Evolutionary conservation across 208 protist species (phyloP).

Genomic region (Leishmania gerbilli): DNA sequence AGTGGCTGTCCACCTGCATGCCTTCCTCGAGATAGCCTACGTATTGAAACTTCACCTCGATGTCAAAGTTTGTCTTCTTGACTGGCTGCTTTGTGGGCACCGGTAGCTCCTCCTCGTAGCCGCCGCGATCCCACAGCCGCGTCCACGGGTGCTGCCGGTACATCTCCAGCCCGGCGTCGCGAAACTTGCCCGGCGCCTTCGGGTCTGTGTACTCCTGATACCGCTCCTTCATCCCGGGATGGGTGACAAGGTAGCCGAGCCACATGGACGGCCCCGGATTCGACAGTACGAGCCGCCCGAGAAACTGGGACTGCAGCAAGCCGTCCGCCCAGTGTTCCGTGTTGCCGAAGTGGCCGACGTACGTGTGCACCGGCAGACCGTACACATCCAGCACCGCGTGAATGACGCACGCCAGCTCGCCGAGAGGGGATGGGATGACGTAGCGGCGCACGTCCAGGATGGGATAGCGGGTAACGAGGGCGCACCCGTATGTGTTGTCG

Average conservation of each 20-base stretch:
- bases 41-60: slow-evolving; percentile 55
- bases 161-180: slow-evolving; percentile 66
- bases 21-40: slow-evolving; percentile 41
- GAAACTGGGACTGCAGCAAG: slow-evolving; percentile 84
- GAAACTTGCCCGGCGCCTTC: slow-evolving; percentile 45
- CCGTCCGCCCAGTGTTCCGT: slow-evolving; percentile 84
- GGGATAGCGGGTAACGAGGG: slow-evolving; percentile 76
- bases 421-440: slow-evolving; percentile 71
- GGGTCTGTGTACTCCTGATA: slow-evolving; percentile 65
- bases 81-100: slow-evolving; percentile 16
- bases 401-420: slow-evolving; percentile 72
- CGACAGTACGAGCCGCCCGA: slow-evolving; percentile 43
- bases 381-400: slow-evolving; percentile 74
- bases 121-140: slow-evolving; percentile 65
- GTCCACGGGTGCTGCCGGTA: slow-evolving; percentile 64
- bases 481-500: slow-evolving; percentile 86
- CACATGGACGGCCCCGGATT: slow-evolving; percentile 74
- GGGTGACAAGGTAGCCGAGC: slow-evolving; percentile 82
- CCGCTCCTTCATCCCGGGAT: slow-evolving; percentile 47
- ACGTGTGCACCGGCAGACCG: slow-evolving; percentile 63
- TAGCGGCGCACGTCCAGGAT: slow-evolving; percentile 68
- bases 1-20: slow-evolving; percentile 40
- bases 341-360: slow-evolving; percentile 86
- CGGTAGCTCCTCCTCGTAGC: slow-evolving; percentile 57
- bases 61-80: slow-evolving; percentile 56